A percentile compares a stretch with the other conserved stretches of the same genome.
These are phyloP conservation scores for Casaregolazyma suthepensis DNA, from an alignment of 1,139 yeast species.

Conservation along the genomic window DNA sequence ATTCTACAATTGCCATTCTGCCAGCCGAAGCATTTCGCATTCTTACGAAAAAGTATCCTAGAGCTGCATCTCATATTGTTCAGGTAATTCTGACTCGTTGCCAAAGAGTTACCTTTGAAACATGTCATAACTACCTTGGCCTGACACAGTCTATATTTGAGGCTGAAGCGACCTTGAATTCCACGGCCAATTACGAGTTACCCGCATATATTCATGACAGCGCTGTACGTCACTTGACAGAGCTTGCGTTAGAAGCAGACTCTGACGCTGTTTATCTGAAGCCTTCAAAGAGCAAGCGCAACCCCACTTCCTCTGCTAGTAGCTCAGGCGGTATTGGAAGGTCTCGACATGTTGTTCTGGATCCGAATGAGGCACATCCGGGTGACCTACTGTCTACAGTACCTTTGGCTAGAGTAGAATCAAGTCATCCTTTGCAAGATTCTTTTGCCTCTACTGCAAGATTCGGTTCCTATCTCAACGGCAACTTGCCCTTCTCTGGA, in stretches of 20 bases:
- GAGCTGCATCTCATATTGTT: slow-evolving; percentile 87
- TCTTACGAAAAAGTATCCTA: slow-evolving; percentile 71
- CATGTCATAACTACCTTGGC: slow-evolving; percentile 82
- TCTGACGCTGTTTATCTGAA: not conserved
- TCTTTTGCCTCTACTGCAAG: not conserved
- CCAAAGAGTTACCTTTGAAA: slow-evolving; percentile 84
- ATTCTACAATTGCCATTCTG: slow-evolving; percentile 85
- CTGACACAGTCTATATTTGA: slow-evolving; percentile 75
- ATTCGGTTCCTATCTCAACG: slow-evolving; percentile 1
- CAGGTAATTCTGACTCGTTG: slow-evolving; percentile 85
- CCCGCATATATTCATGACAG: slow-evolving; percentile 62
- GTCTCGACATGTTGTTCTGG: slow-evolving; percentile 55
- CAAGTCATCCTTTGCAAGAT: slow-evolving; percentile 7
- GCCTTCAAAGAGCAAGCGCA: not conserved
- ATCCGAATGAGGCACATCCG: slow-evolving; percentile 61
- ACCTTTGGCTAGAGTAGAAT: slow-evolving; percentile 56
- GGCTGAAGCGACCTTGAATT: slow-evolving; percentile 66
- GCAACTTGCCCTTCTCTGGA: slow-evolving; percentile 40
- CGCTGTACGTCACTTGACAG: slow-evolving; percentile 43
- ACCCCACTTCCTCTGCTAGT: not conserved
- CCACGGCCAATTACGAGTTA: slow-evolving; percentile 41
- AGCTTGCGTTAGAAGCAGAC: slow-evolving; percentile 15
- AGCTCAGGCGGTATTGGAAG: slow-evolving; percentile 1
- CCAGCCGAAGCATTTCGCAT: slow-evolving; percentile 78
- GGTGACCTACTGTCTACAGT: slow-evolving; percentile 83